Evolutionary conservation across 2,329 filamentous ascomycete genomes (phyloP), one percentile per base, ranked within the genome.

Genomic region (Scleromitrula shiraiana): DNA sequence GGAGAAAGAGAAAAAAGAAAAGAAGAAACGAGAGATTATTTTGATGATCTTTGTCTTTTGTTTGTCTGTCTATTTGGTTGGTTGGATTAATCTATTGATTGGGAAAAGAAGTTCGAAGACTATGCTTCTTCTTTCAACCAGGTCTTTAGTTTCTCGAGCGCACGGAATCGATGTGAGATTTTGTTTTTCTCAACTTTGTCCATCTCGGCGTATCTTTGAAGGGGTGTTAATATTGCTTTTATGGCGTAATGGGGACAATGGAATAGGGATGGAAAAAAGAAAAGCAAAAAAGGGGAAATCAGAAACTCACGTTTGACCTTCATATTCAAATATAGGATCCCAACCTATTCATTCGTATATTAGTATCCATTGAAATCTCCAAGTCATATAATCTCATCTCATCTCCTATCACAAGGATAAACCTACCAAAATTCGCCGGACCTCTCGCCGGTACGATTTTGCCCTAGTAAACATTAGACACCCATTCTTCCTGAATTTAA

Each of bases 291-390:
- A n/a, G n/a, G n/a, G n/a, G n/a, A n/a, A n/a, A n/a, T n/a, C n/a
- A n/a, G n/a, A n/a, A n/a, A 15, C 30, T 41, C 56, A 64, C 71
- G 93, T 98, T 68, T 88, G 73, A 35, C 90, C 90, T 55, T 94
- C 77, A 58, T 94, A 91, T 69, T 98, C 93, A 61, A 98, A 98
- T 55, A 95, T 84, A 2, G 93, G 81, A 66, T 98, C 93, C 93
- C 93, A 98, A 38, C 91, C 90, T 95, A 54, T n/a, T n/a, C n/a
- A n/a, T n/a, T n/a, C n/a, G n/a, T n/a, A n/a, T n/a, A n/a, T n/a
- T n/a, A n/a, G n/a, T n/a, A n/a, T n/a, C n/a, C n/a, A n/a, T n/a
- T n/a, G n/a, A n/a, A n/a, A n/a, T n/a, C n/a, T n/a, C n/a, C n/a
- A n/a, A n/a, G n/a, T n/a, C n/a, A n/a, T n/a, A n/a, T n/a, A n/a